These are phyloP conservation scores for Cladorrhinum sp. DNA, from an alignment of 2,329 filamentous ascomycete genomes.

Conservation along the genomic window DNA sequence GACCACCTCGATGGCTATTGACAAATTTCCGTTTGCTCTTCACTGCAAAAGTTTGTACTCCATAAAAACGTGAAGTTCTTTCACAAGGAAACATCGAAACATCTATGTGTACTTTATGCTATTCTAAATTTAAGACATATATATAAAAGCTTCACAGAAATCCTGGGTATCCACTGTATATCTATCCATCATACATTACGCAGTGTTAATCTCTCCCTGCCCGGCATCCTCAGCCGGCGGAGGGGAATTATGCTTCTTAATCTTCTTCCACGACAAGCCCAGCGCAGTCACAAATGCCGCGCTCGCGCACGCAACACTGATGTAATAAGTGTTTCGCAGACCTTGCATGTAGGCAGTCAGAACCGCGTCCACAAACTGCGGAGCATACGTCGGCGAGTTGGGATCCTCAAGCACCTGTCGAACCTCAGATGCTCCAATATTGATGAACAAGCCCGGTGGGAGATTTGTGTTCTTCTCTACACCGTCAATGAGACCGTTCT, in stretches of 20 bases:
- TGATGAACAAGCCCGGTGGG: slow-evolving; percentile 47
- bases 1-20: no score
- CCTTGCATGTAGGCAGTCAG: slow-evolving; percentile 49
- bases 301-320: slow-evolving; percentile 47
- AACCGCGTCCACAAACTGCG: slow-evolving; percentile 42
- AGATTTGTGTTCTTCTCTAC: slow-evolving; percentile 46
- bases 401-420: slow-evolving; percentile 39
- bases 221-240: not conserved
- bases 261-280: slow-evolving; percentile 52
- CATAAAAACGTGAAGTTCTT: no score
- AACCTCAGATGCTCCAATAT: slow-evolving; percentile 52
- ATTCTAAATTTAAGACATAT: no score
- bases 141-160: no score
- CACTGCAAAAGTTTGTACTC: no score
- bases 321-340: slow-evolving; percentile 50
- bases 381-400: slow-evolving; percentile 34
- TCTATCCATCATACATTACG: not conserved
- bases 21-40: no score
- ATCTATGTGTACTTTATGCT: no score
- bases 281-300: slow-evolving; percentile 44
- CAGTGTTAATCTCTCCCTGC: slow-evolving; percentile 9
- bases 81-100: no score
- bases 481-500: slow-evolving; percentile 56
- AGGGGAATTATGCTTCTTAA: slow-evolving; percentile 39
- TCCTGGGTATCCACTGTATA: no score